Conservation (phyloP, 805 yeast species). For the Isabelozyma gotoi region DNA sequence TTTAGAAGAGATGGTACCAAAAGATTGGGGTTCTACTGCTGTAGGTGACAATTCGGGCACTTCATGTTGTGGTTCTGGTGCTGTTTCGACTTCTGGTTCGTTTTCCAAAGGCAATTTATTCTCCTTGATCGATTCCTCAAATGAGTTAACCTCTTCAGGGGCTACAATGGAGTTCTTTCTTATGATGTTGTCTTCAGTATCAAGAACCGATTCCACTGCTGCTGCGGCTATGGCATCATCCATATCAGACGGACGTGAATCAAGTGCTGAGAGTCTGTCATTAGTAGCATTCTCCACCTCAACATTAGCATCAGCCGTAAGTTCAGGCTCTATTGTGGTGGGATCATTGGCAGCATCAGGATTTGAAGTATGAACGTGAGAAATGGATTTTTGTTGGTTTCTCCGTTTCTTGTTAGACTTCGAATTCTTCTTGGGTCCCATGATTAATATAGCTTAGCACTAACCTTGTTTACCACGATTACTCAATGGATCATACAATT, state of each 20-base stretch:
- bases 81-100: not conserved
- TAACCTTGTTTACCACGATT: not conserved
- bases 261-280: constrained; percentile 1
- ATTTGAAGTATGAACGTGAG: not conserved
- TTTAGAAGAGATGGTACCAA: not conserved
- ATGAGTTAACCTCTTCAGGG: not conserved
- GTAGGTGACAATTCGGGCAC: not conserved
- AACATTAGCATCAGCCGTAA: not conserved
- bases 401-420: not conserved
- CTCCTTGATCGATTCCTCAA: constrained; percentile 4
- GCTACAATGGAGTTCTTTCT: not conserved
- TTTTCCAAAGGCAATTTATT: constrained; percentile 1
- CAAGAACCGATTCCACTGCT: constrained; percentile 7
- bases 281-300: not conserved
- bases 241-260: too few species aligned
- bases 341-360: not conserved
- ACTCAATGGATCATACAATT: not conserved
- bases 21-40: not conserved
- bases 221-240: constrained; percentile 10
- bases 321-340: too few species aligned
- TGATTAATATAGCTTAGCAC: not conserved
- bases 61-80: too few species aligned
- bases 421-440: not conserved
- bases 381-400: not conserved
- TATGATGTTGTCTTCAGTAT: constrained; percentile 8